Percentiles rank a stretch among this genome's conserved stretches.
Evolutionary conservation across 2,329 filamentous ascomycete species (phyloP).

Genomic region (Neurospora sp.): DNA sequence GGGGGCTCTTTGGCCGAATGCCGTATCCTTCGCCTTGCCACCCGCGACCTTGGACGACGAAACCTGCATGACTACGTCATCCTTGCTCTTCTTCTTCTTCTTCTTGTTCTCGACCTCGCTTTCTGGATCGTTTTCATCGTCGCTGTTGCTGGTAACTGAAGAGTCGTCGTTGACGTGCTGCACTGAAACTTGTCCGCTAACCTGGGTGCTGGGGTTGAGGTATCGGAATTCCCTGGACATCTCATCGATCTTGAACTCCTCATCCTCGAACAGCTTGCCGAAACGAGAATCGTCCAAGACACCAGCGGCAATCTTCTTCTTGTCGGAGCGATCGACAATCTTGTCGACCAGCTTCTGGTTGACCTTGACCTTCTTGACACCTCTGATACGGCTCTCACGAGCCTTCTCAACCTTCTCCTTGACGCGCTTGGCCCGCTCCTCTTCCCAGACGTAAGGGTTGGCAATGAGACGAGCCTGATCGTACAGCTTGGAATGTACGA

Average conservation of each 20-base stretch:
- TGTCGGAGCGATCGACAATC: slow-evolving; percentile 54
- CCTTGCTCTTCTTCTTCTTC: slow-evolving; percentile 21
- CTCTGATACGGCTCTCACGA: slow-evolving; percentile 85
- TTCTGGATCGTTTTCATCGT: slow-evolving; percentile 33
- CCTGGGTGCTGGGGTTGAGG: slow-evolving; percentile 76
- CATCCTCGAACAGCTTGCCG: slow-evolving; percentile 78
- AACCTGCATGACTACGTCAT: slow-evolving; percentile 52
- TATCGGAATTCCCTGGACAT: slow-evolving; percentile 74
- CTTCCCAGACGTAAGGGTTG: slow-evolving; percentile 88
- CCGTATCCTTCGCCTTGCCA: slow-evolving; percentile 43
- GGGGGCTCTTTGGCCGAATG: slow-evolving; percentile 46
- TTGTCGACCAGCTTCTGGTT: slow-evolving; percentile 76
- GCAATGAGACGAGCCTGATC: slow-evolving; percentile 89
- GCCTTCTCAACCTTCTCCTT: slow-evolving; percentile 96
- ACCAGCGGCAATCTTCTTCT: slow-evolving; percentile 49
- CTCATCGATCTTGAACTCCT: slow-evolving; percentile 89
- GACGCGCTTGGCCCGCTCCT: slow-evolving; percentile 81
- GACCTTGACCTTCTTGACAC: slow-evolving; percentile 95
- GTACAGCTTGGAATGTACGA: slow-evolving; percentile 89
- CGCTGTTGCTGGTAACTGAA: slow-evolving; percentile 23
- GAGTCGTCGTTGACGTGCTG: slow-evolving; percentile 39
- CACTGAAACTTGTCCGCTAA: slow-evolving; percentile 27
- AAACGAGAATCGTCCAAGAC: slow-evolving; percentile 82
- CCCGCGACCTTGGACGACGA: slow-evolving; percentile 52
- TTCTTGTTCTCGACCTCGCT: slow-evolving; percentile 28